Percentiles rank a stretch among this genome's conserved stretches.
These are phyloP conservation scores for Dipodascopsis tothii DNA, from an alignment of 805 yeast genomes.

Conservation along the genomic window DNA sequence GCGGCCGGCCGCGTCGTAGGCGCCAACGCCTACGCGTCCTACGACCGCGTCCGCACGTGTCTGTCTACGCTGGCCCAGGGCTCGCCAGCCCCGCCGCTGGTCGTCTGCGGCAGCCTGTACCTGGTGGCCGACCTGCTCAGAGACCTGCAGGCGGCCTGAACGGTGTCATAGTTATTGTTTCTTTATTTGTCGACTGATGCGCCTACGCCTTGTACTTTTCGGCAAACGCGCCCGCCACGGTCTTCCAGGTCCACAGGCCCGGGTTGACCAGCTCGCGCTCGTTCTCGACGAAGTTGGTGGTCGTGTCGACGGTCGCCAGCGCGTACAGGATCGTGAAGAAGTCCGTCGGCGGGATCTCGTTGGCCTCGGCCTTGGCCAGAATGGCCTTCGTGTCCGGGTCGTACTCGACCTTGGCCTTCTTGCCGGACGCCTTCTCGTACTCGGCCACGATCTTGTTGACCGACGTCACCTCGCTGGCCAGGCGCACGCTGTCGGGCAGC, in stretches of 20 bases:
- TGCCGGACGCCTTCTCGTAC: slow-evolving; percentile 24
- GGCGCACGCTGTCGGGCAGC: slow-evolving; percentile 22
- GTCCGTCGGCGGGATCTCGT: neutral
- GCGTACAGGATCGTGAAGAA: neutral
- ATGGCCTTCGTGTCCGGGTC: neutral
- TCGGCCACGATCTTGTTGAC: slow-evolving; percentile 13
- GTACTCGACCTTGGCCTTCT: slow-evolving; percentile 16
- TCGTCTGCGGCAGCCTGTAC: slow-evolving; percentile 67
- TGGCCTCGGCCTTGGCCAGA: neutral
- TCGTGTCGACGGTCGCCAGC: slow-evolving; percentile 1
- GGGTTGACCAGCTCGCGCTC: slow-evolving; percentile 26
- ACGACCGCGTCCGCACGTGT: too few relatives aligned
- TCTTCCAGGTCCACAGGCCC: slow-evolving; percentile 25
- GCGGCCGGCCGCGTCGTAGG: slow-evolving; percentile 43
- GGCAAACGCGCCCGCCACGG: slow-evolving; percentile 14
- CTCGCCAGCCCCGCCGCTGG: too few relatives aligned
- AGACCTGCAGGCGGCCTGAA: too few relatives aligned
- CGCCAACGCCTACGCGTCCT: slow-evolving; percentile 64
- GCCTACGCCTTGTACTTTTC: too few relatives aligned
- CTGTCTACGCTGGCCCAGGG: too few relatives aligned
- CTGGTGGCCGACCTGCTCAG: slow-evolving; percentile 47
- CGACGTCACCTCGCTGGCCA: slow-evolving; percentile 20
- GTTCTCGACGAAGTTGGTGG: slow-evolving; percentile 5
- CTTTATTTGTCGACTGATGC: too few relatives aligned
- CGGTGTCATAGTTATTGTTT: too few relatives aligned